Evolutionary conservation across 2,329 filamentous ascomycete genomes (phyloP).

Genomic region (Diaporthe ilicicola): DNA sequence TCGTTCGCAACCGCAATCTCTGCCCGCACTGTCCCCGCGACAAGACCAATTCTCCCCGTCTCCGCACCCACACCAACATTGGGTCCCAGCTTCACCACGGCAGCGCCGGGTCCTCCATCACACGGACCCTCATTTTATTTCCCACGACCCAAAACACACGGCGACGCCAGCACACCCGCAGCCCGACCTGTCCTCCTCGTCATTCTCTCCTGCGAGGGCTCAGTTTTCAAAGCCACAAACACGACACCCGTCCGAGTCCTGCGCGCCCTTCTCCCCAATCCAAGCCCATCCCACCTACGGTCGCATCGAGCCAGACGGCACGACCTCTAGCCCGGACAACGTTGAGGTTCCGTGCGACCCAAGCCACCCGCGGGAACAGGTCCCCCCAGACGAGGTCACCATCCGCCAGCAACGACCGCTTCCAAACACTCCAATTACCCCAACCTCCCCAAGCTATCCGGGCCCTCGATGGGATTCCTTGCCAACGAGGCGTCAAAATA

Average conservation of each 20-base stretch:
- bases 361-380: slow-evolving; percentile 10
- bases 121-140: slow-evolving; percentile 34
- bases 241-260: neutral
- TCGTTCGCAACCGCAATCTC: slow-evolving; percentile 22
- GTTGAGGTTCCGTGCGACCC: neutral
- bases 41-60: slow-evolving; percentile 16
- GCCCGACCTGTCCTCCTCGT: slow-evolving; percentile 14
- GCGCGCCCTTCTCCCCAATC: neutral
- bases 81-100: slow-evolving; percentile 28
- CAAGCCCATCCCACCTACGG: neutral
- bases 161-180: slow-evolving; percentile 17
- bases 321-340: neutral
- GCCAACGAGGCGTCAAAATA: slow-evolving; percentile 5
- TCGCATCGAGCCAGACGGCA: neutral
- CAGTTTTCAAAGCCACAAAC: neutral
- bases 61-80: slow-evolving; percentile 20
- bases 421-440: slow-evolving; percentile 30
- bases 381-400: slow-evolving; percentile 26
- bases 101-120: slow-evolving; percentile 32
- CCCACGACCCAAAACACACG: slow-evolving; percentile 29
- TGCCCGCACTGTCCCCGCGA: slow-evolving; percentile 20
- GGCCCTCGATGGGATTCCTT: slow-evolving; percentile 32
- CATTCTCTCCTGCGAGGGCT: slow-evolving; percentile 20
- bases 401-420: slow-evolving; percentile 31
- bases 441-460: slow-evolving; percentile 20